These are phyloP conservation scores for Gentiana straminea DNA, from an alignment of 257 asterid genomes.

Conservation along the genomic window DNA sequence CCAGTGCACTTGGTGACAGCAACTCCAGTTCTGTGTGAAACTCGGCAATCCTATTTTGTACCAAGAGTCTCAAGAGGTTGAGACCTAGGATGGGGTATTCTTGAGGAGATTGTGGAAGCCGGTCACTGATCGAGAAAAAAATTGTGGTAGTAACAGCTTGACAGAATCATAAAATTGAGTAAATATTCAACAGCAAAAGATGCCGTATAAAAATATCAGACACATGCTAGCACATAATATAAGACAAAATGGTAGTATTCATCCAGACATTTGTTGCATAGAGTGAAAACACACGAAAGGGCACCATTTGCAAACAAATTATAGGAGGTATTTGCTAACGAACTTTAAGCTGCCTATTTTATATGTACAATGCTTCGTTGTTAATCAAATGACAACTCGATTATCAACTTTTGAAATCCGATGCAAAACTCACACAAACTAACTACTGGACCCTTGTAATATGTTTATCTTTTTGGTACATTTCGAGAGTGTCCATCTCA, in stretches of 20 bases:
- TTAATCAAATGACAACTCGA: too few species aligned
- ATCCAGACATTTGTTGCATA: too few species aligned
- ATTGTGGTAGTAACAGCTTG: background rate
- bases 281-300: too few species aligned
- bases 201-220: background rate
- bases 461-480: background rate
- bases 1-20: conserved; percentile 70
- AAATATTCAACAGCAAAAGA: too few species aligned
- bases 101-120: conserved; percentile 70
- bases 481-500: background rate
- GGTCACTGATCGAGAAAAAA: conserved; percentile 34
- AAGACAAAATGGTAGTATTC: too few species aligned
- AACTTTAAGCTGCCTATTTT: too few species aligned
- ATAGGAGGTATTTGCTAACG: too few species aligned
- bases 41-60: conserved; percentile 93
- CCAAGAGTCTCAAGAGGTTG: conserved; percentile 94
- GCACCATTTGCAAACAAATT: too few species aligned
- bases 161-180: background rate
- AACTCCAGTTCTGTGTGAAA: conserved; percentile 94
- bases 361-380: too few species aligned
- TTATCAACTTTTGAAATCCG: too few species aligned
- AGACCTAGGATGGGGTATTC: conserved; percentile 92
- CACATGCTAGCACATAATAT: background rate
- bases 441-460: too few species aligned
- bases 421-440: too few species aligned